These are phyloP conservation scores for Jacaranda mimosifolia DNA, from an alignment of 257 asterid genomes.

Conservation along the genomic window DNA sequence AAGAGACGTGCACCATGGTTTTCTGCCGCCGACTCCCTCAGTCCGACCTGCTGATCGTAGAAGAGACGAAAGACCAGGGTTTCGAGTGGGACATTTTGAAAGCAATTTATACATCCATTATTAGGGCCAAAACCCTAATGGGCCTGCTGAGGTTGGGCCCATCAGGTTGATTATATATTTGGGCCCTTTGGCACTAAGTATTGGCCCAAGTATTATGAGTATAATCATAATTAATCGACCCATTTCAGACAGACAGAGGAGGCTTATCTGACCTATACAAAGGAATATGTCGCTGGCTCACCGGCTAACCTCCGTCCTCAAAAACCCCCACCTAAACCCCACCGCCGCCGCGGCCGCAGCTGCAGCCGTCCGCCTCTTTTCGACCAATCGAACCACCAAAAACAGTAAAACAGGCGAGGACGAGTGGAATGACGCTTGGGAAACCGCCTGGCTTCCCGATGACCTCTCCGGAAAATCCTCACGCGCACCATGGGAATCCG, in stretches of 20 bases:
- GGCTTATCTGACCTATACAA: neutral
- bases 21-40: conserved; percentile 35
- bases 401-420: conserved; percentile 55
- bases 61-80: conserved; percentile 22
- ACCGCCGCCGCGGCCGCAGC: conserved; percentile 39
- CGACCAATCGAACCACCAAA: conserved; percentile 38
- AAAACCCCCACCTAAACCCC: conserved; percentile 43
- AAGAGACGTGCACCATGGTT: conserved; percentile 55
- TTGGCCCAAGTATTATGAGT: neutral
- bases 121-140: conserved; percentile 42
- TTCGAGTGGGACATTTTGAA: neutral
- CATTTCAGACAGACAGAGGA: no score
- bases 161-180: neutral
- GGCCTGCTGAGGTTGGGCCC: neutral
- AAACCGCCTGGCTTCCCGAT: conserved; percentile 91
- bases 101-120: neutral
- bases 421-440: conserved; percentile 96
- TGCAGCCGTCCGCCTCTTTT: conserved; percentile 40
- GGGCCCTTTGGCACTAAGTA: neutral
- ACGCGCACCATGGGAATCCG: conserved; percentile 89
- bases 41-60: conserved; percentile 37
- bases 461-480: conserved; percentile 63
- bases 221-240: neutral
- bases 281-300: conserved; percentile 50
- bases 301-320: conserved; percentile 44